Conservation (phyloP, 2,329 filamentous ascomycete genomes). For the Colletotrichum ledebouriae region DNA sequence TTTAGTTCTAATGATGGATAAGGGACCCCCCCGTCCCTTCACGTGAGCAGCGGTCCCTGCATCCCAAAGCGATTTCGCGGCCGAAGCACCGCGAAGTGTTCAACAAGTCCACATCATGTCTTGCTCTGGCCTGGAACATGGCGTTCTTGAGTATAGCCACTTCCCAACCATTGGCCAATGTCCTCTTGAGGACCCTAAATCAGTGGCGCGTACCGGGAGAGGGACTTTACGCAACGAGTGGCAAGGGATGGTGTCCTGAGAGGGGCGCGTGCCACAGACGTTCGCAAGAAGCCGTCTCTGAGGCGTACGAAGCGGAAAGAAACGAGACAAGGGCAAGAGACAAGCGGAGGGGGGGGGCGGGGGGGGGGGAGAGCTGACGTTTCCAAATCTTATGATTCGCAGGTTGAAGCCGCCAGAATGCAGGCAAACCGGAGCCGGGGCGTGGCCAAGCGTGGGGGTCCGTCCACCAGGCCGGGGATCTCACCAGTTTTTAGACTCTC, state of each 20-base stretch:
- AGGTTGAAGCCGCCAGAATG: not conserved
- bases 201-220: not conserved
- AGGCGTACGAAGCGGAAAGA: not conserved
- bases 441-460: conserved; percentile 15
- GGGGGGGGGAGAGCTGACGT: not conserved
- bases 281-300: not conserved
- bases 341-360: not conserved
- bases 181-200: not conserved
- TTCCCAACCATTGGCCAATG: not conserved
- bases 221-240: conserved; percentile 6
- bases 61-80: not conserved
- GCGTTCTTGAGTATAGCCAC: not conserved
- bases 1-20: not conserved
- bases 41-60: conserved; percentile 19
- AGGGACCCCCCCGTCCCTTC: conserved; percentile 5
- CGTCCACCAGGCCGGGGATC: not conserved
- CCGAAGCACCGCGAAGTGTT: not conserved
- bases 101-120: no score
- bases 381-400: not conserved
- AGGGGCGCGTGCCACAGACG: not conserved
- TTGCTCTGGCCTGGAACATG: no score
- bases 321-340: not conserved
- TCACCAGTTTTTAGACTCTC: not conserved
- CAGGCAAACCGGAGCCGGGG: conserved; percentile 4
- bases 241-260: conserved; percentile 13